Conservation (phyloP, 176 grass and related monocot genomes). For the Aegilops tauschii region DNA sequence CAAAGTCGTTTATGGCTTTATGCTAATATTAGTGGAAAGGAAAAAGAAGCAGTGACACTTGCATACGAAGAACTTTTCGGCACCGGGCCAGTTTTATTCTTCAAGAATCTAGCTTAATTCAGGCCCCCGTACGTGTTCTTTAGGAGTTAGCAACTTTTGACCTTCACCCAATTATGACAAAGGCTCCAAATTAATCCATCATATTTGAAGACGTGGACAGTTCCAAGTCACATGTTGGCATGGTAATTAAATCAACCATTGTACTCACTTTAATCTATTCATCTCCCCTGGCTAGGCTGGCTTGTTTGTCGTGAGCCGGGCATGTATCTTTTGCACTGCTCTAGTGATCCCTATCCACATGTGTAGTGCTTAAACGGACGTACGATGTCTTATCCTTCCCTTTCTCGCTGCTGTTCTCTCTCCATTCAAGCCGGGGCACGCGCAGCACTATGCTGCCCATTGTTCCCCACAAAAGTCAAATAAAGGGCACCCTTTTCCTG, state of each 20-base stretch:
- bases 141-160: not conserved
- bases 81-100: not conserved
- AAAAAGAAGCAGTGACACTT: not conserved
- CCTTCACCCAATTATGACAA: not conserved
- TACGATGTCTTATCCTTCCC: not conserved
- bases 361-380: not conserved
- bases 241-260: not conserved
- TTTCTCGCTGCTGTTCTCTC: not conserved
- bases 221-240: not conserved
- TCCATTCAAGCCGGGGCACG: conserved; percentile 25
- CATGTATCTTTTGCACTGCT: not conserved
- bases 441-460: conserved; percentile 16
- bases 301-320: not conserved
- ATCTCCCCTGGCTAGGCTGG: not conserved
- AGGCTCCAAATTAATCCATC: not conserved
- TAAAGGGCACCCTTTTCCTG: conserved; percentile 33
- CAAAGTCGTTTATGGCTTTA: not conserved
- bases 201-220: not conserved
- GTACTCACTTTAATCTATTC: not conserved
- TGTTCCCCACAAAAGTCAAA: conserved; percentile 33
- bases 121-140: not conserved
- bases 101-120: not conserved
- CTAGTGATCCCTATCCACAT: conserved; percentile 11
- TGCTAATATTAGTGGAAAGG: not conserved
- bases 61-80: not conserved